phyloP scores from a whole-genome alignment of 1,284 basidiomycete genomes.

The Inonotus hispidus region DNA sequence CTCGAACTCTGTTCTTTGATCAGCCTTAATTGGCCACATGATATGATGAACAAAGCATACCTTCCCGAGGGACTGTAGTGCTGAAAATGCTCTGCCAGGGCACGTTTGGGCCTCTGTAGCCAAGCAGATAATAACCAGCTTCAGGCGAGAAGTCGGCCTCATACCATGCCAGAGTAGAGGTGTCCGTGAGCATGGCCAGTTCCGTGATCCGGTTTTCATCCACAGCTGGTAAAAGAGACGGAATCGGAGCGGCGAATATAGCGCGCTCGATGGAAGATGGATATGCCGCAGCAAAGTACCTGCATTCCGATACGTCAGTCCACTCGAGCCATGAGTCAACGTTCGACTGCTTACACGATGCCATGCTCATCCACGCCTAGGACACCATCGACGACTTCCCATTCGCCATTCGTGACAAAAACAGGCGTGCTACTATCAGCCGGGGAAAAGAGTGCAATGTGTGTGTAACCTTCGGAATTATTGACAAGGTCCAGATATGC shows the following conservation, averaged over 20 bases:
- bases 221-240: conserved; percentile 30
- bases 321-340: not conserved
- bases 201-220: conserved; percentile 28
- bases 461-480: conserved; percentile 74
- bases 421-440: conserved; percentile 60
- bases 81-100: conserved; percentile 85
- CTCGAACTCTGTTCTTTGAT: conserved; percentile 24
- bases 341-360: conserved; percentile 57
- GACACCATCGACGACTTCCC: conserved; percentile 84
- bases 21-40: not conserved
- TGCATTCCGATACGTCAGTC: conserved; percentile 28
- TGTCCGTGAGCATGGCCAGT: conserved; percentile 65
- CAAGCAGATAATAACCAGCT: conserved; percentile 80
- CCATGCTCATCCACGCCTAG: conserved; percentile 65
- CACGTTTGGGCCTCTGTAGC: conserved; percentile 76
- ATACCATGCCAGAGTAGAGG: conserved; percentile 56
- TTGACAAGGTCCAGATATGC: conserved; percentile 90
- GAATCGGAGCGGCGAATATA: conserved; percentile 71
- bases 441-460: conserved; percentile 85
- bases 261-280: conserved; percentile 82
- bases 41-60: not conserved
- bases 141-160: conserved; percentile 73
- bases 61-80: conserved; percentile 53
- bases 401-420: conserved; percentile 82
- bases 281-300: conserved; percentile 86